These are phyloP conservation scores for Hawksworthiomyces lignivorus DNA, from an alignment of 2,329 filamentous ascomycete species.

Conservation along the genomic window DNA sequence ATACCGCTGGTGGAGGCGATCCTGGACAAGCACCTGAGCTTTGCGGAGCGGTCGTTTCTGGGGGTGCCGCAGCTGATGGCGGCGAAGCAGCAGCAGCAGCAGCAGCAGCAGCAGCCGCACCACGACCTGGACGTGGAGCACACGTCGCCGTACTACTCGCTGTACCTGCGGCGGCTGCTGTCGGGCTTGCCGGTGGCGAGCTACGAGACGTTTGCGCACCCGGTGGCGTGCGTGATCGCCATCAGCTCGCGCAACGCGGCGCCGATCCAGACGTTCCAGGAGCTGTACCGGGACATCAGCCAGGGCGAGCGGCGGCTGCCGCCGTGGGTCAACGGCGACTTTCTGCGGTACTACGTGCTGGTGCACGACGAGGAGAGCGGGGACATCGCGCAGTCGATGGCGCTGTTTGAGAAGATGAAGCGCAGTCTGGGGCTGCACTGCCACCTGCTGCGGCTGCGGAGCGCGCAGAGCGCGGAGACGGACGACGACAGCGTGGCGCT, in stretches of 20 bases:
- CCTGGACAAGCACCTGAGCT: slow-evolving; percentile 69
- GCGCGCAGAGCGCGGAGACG: slow-evolving; percentile 74
- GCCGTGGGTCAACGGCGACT: slow-evolving; percentile 83
- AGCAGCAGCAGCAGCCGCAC: slow-evolving; percentile 26
- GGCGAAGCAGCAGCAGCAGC: slow-evolving; percentile 15
- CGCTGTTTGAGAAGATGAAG: slow-evolving; percentile 97
- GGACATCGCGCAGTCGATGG: slow-evolving; percentile 83
- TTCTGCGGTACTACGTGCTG: slow-evolving; percentile 89
- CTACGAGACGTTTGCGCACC: slow-evolving; percentile 91
- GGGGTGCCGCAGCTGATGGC: slow-evolving; percentile 24
- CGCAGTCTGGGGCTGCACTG: slow-evolving; percentile 95
- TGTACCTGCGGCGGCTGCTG: slow-evolving; percentile 77
- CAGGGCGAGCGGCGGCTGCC: slow-evolving; percentile 67
- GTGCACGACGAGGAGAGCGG: slow-evolving; percentile 95
- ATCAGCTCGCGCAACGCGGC: slow-evolving; percentile 81
- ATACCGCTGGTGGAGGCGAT: slow-evolving; percentile 70
- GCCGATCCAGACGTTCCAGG: slow-evolving; percentile 80
- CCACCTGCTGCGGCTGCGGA: slow-evolving; percentile 79
- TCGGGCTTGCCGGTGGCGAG: slow-evolving; percentile 71
- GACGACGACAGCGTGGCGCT: slow-evolving; percentile 85
- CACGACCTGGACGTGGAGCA: slow-evolving; percentile 36
- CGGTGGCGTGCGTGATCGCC: slow-evolving; percentile 87
- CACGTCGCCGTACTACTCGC: slow-evolving; percentile 72
- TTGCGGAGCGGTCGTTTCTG: slow-evolving; percentile 57
- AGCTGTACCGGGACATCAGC: slow-evolving; percentile 78